Evolutionary conservation across 306 rosid species (phyloP).

Genomic region (Neltuma alba): DNA sequence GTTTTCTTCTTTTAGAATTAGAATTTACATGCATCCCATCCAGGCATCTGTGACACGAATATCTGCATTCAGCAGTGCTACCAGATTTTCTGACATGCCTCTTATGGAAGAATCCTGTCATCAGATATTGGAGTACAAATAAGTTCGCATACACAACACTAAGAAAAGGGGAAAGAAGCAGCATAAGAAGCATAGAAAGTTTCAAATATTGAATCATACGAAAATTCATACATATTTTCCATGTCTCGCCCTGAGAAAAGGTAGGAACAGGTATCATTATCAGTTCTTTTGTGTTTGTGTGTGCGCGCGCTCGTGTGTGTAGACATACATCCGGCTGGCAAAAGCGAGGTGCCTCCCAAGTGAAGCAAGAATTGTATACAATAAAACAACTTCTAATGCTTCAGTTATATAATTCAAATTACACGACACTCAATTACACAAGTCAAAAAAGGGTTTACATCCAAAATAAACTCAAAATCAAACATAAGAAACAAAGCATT

Average conservation of each 20-base stretch:
- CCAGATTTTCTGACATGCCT: conserved; percentile 76
- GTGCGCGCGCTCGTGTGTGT: no score
- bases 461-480: not conserved
- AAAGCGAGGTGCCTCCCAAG: not conserved
- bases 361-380: not conserved
- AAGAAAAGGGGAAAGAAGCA: not conserved
- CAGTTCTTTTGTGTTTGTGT: not conserved
- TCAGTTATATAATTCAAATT: not conserved
- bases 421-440: not conserved
- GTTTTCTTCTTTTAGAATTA: conserved; percentile 52
- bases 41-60: conserved; percentile 78
- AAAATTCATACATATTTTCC: not conserved
- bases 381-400: not conserved
- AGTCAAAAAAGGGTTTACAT: not conserved
- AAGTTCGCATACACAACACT: conserved; percentile 29
- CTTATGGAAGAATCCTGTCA: conserved; percentile 87
- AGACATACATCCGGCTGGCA: not conserved
- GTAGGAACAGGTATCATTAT: not conserved
- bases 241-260: not conserved
- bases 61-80: conserved; percentile 56
- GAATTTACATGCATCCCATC: conserved; percentile 47
- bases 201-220: not conserved
- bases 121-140: conserved; percentile 35
- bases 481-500: not conserved
- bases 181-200: conserved; percentile 27